A percentile compares a stretch with the other conserved stretches of the same genome.
Conservation (phyloP, 441 rosid species). For the Sinapis alba region DNA sequence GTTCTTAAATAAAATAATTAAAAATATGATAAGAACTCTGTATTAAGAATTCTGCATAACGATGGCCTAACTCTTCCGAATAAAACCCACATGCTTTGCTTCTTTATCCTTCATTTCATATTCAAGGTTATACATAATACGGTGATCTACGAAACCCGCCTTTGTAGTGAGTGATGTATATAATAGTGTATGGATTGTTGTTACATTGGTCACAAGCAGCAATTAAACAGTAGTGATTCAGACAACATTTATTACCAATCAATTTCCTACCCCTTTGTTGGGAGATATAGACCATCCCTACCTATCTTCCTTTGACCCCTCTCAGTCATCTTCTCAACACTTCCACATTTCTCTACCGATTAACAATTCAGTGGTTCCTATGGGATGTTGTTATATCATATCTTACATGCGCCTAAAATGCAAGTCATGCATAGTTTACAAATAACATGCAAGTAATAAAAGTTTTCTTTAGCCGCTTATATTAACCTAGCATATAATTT, state of each 20-base stretch:
- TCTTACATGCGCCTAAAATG: neutral
- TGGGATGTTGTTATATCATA: neutral
- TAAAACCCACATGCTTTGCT: slow-evolving; percentile 33
- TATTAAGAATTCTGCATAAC: too few species aligned
- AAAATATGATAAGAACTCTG: too few species aligned
- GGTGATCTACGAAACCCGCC: neutral
- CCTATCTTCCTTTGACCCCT: slow-evolving; percentile 36
- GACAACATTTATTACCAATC: slow-evolving; percentile 42
- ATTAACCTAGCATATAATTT: neutral
- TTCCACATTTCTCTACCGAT: slow-evolving; percentile 11
- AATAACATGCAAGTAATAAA: neutral
- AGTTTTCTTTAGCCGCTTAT: neutral
- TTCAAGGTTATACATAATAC: neutral
- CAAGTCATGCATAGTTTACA: neutral
- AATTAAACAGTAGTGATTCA: slow-evolving; percentile 27
- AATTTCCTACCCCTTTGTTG: slow-evolving; percentile 45
- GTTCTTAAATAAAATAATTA: too few species aligned
- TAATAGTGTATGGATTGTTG: neutral
- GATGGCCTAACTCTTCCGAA: slow-evolving; percentile 36
- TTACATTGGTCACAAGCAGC: slow-evolving; percentile 26
- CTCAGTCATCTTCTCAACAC: slow-evolving; percentile 15
- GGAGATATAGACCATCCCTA: slow-evolving; percentile 41
- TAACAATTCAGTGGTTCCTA: neutral
- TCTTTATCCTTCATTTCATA: slow-evolving; percentile 23
- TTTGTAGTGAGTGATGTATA: neutral